Evolutionary conservation across 2,329 filamentous ascomycete genomes (phyloP), one percentile per base, ranked within the genome.

Genomic region (Trematosphaeria pertusa): DNA sequence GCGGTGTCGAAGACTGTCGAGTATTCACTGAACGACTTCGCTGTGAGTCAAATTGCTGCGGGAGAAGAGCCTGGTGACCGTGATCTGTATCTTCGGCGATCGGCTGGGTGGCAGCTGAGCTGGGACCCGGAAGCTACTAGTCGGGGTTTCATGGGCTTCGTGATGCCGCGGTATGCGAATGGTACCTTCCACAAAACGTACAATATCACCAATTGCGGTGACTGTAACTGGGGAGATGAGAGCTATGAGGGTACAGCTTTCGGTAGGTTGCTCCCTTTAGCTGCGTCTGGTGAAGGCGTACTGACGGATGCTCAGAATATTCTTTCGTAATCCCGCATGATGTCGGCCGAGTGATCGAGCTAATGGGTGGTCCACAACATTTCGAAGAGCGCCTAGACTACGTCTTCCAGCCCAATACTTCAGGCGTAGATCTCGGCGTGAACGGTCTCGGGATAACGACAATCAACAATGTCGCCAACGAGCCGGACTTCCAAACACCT

Each of bases 311-410:
- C 2, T 6, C 14, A 64, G 73, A 76, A 39, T 77, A 77, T 48
- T 73, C 69, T 1, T 77, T 75, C 43, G 72, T 72, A 1, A 63
- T 75, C 5, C 75, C 74, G 1, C 73, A 75, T 43, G 74, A 77
- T 34, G 64, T 76, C 38, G 54, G 69, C 15, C 71, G 68, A 3
- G 57, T 77, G 14, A 77, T 77, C 28, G 48, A 67, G 1, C 69
- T 76, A 42, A 75, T 75, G 72, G 75, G 74, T 5, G 75, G 74
- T 0, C 35, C 58, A 0, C 38, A 55, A 1, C 67, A 65, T 28
- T 75, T 76, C 49, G 73, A 76, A 42, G 37, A 54, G 0, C 62
- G 74, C 3, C 66, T 77, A 0, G 73, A 77, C 46, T 73, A 74
- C 46, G 58, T 72, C 5, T 75, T 76, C 56, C 48, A 67, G 31